Evolutionary conservation across 2,329 filamentous ascomycete genomes (phyloP).

Genomic region (Colletotrichum acutatum): DNA sequence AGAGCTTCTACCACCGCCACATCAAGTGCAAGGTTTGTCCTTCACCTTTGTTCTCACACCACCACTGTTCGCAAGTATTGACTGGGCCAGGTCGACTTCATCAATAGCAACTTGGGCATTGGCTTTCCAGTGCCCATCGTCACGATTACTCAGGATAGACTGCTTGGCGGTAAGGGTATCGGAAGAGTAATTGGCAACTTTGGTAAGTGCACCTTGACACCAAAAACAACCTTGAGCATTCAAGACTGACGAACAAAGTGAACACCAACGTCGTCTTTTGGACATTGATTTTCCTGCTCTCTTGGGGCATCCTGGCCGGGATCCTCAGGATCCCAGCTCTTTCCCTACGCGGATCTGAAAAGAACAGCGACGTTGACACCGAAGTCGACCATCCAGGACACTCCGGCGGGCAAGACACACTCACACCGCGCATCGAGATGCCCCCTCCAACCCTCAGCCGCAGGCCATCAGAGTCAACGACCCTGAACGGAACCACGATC

Average conservation of each 20-base stretch:
- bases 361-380: neutral
- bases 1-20: constrained; percentile 43
- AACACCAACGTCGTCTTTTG: constrained; percentile 50
- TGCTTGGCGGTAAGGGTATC: constrained; percentile 47
- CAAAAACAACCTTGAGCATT: neutral
- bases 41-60: neutral
- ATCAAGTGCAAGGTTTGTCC: constrained; percentile 48
- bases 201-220: constrained; percentile 45
- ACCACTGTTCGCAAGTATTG: neutral
- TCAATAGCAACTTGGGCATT: constrained; percentile 62
- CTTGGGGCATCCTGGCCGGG: constrained; percentile 25
- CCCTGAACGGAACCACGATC: constrained; percentile 22
- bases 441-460: constrained; percentile 1
- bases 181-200: constrained; percentile 57
- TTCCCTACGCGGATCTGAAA: neutral
- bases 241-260: constrained; percentile 39
- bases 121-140: constrained; percentile 63
- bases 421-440: neutral
- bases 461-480: constrained; percentile 23
- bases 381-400: neutral
- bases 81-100: constrained; percentile 55
- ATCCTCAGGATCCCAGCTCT: neutral
- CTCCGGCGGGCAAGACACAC: neutral
- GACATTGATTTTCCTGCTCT: constrained; percentile 43
- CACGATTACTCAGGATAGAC: constrained; percentile 52